Conservation (phyloP, 768 basidiomycete species). For the Saitozyma podzolica region DNA sequence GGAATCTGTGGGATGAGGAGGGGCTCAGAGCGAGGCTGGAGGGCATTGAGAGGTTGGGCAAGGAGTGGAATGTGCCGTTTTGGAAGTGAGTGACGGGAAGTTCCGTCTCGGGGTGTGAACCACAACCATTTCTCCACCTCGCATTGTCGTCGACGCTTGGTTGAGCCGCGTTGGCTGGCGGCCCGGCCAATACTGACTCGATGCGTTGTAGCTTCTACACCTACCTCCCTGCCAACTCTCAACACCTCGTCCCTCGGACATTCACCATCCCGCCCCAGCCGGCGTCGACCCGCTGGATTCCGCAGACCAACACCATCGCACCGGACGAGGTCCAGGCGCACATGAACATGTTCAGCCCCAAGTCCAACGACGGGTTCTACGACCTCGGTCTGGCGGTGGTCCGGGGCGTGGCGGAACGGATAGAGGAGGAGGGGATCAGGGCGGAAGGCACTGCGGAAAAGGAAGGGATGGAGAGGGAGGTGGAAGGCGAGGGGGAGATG, state of each 20-base stretch:
- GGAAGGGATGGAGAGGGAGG: constrained; percentile 10
- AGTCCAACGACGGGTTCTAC: constrained; percentile 87
- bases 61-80: constrained; percentile 53
- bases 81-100: too few relatives aligned
- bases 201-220: constrained; percentile 69
- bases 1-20: constrained; percentile 77
- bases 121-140: too few relatives aligned
- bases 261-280: constrained; percentile 72
- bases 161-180: too few relatives aligned
- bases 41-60: constrained; percentile 63
- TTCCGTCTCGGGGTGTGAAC: too few relatives aligned
- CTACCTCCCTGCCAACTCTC: constrained; percentile 66
- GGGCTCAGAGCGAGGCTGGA: constrained; percentile 65
- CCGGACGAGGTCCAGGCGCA: constrained; percentile 80
- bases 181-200: too few relatives aligned
- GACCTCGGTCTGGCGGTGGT: constrained; percentile 72
- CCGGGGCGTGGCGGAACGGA: constrained; percentile 49
- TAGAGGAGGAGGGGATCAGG: constrained; percentile 38
- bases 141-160: background rate
- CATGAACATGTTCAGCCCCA: constrained; percentile 79
- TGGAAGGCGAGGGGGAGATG: constrained; percentile 3
- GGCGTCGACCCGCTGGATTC: constrained; percentile 59
- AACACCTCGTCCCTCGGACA: constrained; percentile 62
- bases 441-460: constrained; percentile 3
- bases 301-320: constrained; percentile 67